These are phyloP conservation scores for Fusarium euwallaceae DNA, from an alignment of 2,329 filamentous ascomycete genomes.

Conservation along the genomic window DNA sequence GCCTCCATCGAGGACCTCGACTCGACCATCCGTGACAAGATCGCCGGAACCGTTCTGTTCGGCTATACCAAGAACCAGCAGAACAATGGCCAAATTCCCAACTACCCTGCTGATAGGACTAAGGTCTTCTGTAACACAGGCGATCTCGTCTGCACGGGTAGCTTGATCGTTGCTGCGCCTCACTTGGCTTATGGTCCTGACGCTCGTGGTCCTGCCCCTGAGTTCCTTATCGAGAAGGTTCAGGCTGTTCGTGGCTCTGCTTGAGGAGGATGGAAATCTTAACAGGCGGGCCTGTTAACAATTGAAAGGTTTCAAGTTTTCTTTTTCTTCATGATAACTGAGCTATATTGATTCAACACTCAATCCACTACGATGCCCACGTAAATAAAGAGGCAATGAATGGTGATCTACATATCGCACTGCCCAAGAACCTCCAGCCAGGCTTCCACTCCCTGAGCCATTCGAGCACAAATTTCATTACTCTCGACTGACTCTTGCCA, in stretches of 20 bases:
- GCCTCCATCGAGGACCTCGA: constrained; percentile 54
- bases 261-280: not conserved
- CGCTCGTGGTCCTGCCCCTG: constrained; percentile 17
- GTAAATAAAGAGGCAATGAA: not conserved
- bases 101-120: constrained; percentile 52
- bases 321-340: not conserved
- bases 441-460: not conserved
- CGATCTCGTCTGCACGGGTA: constrained; percentile 55
- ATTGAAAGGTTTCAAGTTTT: not conserved
- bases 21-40: constrained; percentile 48
- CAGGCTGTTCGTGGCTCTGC: constrained; percentile 17
- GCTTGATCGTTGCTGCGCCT: constrained; percentile 44
- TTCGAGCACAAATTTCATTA: not conserved
- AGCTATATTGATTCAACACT: not conserved
- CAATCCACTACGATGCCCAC: not conserved
- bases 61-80: constrained; percentile 60
- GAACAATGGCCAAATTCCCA: constrained; percentile 55
- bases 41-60: constrained; percentile 55
- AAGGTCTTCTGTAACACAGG: constrained; percentile 54
- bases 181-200: constrained; percentile 27
- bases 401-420: not conserved
- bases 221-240: constrained; percentile 34
- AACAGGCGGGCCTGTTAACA: not conserved
- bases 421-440: not conserved
- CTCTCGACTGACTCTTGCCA: not conserved